Evolutionary conservation across 2,329 filamentous ascomycete genomes (phyloP).

Genomic region (Beauveria asiatica): DNA sequence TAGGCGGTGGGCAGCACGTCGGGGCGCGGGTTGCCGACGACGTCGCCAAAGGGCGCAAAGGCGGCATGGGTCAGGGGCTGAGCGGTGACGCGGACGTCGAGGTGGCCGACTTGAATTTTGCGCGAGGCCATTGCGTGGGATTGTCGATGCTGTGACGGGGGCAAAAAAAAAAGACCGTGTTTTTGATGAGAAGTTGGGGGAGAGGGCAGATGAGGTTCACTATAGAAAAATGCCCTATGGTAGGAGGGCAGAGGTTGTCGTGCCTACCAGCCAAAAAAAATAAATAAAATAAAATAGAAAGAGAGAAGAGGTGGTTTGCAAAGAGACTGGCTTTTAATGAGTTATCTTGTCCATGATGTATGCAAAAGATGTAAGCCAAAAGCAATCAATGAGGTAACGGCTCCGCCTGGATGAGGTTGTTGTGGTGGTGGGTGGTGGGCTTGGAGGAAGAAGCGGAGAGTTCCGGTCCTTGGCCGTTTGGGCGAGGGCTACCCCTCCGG

Average conservation of each 20-base stretch:
- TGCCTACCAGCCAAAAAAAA: neutral
- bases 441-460: neutral
- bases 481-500: neutral
- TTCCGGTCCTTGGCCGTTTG: neutral
- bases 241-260: neutral
- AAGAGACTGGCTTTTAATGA: neutral
- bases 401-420: neutral
- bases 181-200: neutral
- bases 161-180: neutral
- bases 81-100: constrained; percentile 38
- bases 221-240: neutral
- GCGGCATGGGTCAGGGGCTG: constrained; percentile 57
- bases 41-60: constrained; percentile 76
- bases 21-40: constrained; percentile 64
- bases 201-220: neutral
- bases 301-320: neutral
- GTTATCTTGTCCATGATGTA: neutral
- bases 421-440: neutral
- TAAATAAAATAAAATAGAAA: neutral
- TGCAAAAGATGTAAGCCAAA: neutral
- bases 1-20: constrained; percentile 40
- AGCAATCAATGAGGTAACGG: neutral
- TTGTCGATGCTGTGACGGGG: neutral
- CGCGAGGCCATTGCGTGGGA: neutral
- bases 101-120: constrained; percentile 12